A percentile compares a stretch with the other conserved stretches of the same genome.
These are phyloP conservation scores for Puccinia triticina DNA, from an alignment of 1,284 basidiomycete species.

Conservation along the genomic window DNA sequence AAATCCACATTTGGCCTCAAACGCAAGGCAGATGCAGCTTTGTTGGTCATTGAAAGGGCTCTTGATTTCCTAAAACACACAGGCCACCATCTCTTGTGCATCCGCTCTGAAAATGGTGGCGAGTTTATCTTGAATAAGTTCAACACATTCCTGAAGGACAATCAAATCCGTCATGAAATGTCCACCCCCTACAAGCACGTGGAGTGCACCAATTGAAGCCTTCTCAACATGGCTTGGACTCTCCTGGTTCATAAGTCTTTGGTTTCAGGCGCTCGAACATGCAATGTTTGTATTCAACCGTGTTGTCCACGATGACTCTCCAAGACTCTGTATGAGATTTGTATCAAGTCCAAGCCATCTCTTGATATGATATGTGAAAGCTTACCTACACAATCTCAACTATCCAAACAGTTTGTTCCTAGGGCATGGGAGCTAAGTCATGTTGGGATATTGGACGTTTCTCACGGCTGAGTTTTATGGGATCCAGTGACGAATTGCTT, in stretches of 20 bases:
- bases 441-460: background rate
- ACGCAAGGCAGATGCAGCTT: background rate
- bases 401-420: slow-evolving; percentile 6
- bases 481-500: background rate
- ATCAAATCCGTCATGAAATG: too few relatives aligned
- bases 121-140: background rate
- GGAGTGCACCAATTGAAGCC: too few relatives aligned
- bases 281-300: background rate
- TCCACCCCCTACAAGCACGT: too few relatives aligned
- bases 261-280: background rate
- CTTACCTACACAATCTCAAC: background rate
- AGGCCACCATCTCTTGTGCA: background rate
- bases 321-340: background rate
- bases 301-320: background rate
- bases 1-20: background rate
- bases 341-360: background rate
- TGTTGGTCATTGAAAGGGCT: background rate
- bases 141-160: background rate
- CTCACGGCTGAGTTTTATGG: background rate
- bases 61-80: background rate
- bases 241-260: background rate
- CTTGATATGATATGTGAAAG: background rate
- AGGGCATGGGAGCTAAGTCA: background rate
- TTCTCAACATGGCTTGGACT: too few relatives aligned
- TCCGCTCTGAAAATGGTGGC: background rate